Evolutionary conservation across 2,329 filamentous ascomycete genomes (phyloP).

Genomic region (Aulographum hederae): DNA sequence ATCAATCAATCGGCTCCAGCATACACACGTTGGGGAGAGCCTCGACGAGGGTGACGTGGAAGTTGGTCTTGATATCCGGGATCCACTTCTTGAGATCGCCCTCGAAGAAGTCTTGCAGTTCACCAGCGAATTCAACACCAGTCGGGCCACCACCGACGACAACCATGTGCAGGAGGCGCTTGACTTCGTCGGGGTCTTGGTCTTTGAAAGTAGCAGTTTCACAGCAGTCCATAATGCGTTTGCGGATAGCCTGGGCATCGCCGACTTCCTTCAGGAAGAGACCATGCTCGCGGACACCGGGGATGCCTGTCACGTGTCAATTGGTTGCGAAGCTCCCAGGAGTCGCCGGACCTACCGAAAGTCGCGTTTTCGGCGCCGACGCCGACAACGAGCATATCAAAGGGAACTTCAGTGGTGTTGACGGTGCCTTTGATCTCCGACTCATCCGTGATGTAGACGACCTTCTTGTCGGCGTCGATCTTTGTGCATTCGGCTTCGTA

Average conservation of each 20-base stretch:
- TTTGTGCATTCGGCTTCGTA: slow-evolving; percentile 96
- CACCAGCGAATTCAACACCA: slow-evolving; percentile 94
- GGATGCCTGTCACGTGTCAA: slow-evolving; percentile 39
- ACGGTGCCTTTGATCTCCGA: slow-evolving; percentile 80
- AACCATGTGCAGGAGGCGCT: slow-evolving; percentile 95
- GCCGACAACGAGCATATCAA: slow-evolving; percentile 95
- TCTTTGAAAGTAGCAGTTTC: slow-evolving; percentile 98
- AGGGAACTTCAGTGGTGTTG: slow-evolving; percentile 73
- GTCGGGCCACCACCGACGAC: slow-evolving; percentile 73
- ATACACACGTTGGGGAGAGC: slow-evolving; percentile 63
- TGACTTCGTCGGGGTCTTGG: slow-evolving; percentile 70
- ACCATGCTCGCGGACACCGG: slow-evolving; percentile 83
- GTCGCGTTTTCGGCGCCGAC: slow-evolving; percentile 97
- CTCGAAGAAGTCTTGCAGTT: slow-evolving; percentile 98
- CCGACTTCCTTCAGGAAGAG: slow-evolving; percentile 98
- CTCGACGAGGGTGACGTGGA: slow-evolving; percentile 95
- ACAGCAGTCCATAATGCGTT: slow-evolving; percentile 99
- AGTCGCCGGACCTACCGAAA: slow-evolving; percentile 43
- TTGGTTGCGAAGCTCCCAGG: not conserved
- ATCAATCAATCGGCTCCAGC: slow-evolving; percentile 3
- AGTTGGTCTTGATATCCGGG: slow-evolving; percentile 83
- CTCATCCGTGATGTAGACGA: slow-evolving; percentile 78
- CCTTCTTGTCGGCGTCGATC: slow-evolving; percentile 80
- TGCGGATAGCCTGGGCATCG: slow-evolving; percentile 90
- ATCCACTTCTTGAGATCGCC: slow-evolving; percentile 96